Base-by-base conservation (phyloP, 495 filamentous ascomycete species). In the Penicillium ucsense region DNA sequence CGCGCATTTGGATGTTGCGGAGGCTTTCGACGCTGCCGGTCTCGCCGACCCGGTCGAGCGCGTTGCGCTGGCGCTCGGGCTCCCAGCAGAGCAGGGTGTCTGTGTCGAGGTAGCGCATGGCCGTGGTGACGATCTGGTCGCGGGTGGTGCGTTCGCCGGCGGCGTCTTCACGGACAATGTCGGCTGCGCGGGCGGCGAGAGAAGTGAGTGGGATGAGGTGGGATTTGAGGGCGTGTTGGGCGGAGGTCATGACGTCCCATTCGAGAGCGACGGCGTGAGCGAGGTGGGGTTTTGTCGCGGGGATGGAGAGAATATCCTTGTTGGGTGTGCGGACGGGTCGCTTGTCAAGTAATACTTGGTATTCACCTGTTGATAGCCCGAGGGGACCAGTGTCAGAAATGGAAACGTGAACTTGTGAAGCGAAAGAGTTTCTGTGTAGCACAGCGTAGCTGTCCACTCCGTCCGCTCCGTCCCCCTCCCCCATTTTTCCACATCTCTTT, bases 61-160 rank as follows among this genome's bases (percentile, higher is more conserved):
- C 46, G 44, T 43, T 43, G 4, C 46, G 31, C 38, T 61, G 62
- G 30, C 72, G 66, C 53, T 84, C 84, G 3, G 85, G 85, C 20
- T 86, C 88, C 83, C 86, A 91, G 72, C 92, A 98, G 7, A 98
- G 78, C n/a, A 96, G 68, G 0, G 87, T 90, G 64, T 98, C 92
- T 0, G 92, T 98, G 47, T 89, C 81, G 5, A 98, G 72, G 62
- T 97, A 96, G 6, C 85, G 78, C 74, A 97, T 77, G 33, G 89
- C 65, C 41, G 79, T 85, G 8, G 59, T 68, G 12, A 83, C 64
- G 9, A 95, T 83, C 32, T 75, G 70, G 1, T 74, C 55, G 36
- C 89, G 72, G 31, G 69, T 67, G 5, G 62, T 63, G 0, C 52
- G 51, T 7, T 60, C 42, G 0, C 70, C 74, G 30, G 62, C 38